Base-by-base conservation (phyloP, 2,329 filamentous ascomycete genomes). In the Diaporthe destruens region DNA sequence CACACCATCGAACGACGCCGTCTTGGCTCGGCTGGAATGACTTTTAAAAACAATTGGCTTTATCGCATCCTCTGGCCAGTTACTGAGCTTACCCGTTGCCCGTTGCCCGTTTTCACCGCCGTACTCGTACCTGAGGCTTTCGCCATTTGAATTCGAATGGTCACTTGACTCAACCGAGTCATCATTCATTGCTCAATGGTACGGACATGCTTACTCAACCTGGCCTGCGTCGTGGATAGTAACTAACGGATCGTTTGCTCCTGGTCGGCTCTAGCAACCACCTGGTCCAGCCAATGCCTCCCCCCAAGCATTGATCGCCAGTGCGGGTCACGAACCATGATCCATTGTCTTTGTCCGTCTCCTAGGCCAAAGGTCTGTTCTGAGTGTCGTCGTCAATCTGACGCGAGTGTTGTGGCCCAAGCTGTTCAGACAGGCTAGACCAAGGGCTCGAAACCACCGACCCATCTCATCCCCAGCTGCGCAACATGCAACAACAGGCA, bases 241-340 rank as follows among this genome's bases (percentile, higher is more conserved):
- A 44, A 44, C 36, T 39, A 39, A 39, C 36, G 20, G 20, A 55
- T 55, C 34, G 11, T 32, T 59, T 36, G 20, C 54, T 59, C 67
- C 34, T 39, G 39, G 18, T 12, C 25, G 18, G 14, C 53, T 68
- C 25, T 23, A 12, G 20, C 54, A 39, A 32, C 14, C 16, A 44
- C 16, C 11, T 14, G 42, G 36, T 23, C 54, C 36, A 56, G 23
- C 12, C 18, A 49, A 16, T 25, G 16, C 25, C 29, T n/a, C 47
- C 34, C 39, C n/a, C 32, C 67, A 59, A 69, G 42, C 36, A 51
- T n/a, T 51, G 67, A 59, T 69, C 54, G 54, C 34, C 55, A 14
- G 7, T 18, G 47, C 67, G 42, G 54, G 54, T 47, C 54, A 51
- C 44, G 53, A 47, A 47, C 16, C 42, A 20, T 34, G 7, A 23